These are phyloP conservation scores for Ogataea chonburiensis DNA, from an alignment of 805 yeast genomes.

Conservation along the genomic window DNA sequence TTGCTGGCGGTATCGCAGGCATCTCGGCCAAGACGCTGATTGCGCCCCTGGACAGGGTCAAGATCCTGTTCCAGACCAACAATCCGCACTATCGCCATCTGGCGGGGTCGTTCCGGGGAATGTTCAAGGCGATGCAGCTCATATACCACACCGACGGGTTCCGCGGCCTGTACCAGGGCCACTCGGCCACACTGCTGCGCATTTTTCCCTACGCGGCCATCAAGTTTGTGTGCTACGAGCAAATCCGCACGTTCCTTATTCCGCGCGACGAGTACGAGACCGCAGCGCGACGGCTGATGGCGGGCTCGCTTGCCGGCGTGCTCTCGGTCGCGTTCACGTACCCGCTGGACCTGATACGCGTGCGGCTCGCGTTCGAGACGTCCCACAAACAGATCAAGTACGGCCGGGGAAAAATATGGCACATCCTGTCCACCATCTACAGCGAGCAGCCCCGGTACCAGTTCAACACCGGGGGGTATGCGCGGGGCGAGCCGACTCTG, in stretches of 20 bases:
- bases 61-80: constrained; percentile 91
- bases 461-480: constrained; percentile 31
- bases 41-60: constrained; percentile 94
- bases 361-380: constrained; percentile 88
- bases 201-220: constrained; percentile 97
- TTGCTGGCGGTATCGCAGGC: constrained; percentile 96
- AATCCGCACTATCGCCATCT: constrained; percentile 83
- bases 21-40: constrained; percentile 93
- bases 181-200: constrained; percentile 85
- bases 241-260: constrained; percentile 74
- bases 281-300: constrained; percentile 70
- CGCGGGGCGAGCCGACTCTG: constrained; percentile 30
- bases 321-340: constrained; percentile 85
- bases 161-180: constrained; percentile 88
- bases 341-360: constrained; percentile 88
- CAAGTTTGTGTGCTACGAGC: constrained; percentile 95
- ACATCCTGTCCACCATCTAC: constrained; percentile 31
- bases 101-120: constrained; percentile 77
- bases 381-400: constrained; percentile 30
- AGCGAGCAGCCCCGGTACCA: constrained; percentile 34
- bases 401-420: constrained; percentile 34
- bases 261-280: constrained; percentile 77
- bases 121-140: constrained; percentile 65
- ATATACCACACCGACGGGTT: constrained; percentile 72
- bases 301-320: constrained; percentile 91